Conservation (phyloP, 495 filamentous ascomycete genomes). For the Bacidia gigantensis region DNA sequence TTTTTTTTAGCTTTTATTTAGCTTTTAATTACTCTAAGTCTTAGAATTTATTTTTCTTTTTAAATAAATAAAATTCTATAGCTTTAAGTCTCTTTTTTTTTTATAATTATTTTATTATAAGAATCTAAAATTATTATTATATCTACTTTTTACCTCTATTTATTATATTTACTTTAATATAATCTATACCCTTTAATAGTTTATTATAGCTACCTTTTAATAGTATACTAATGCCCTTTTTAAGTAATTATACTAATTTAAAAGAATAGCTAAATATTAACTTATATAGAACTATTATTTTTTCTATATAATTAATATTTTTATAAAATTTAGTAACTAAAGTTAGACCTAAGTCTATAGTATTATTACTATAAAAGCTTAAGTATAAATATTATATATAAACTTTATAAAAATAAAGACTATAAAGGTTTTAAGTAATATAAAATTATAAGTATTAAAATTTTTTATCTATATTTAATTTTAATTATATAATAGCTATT, state of each 20-base stretch:
- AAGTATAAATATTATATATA: not conserved
- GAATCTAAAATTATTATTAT: not conserved
- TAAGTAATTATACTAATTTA: not conserved
- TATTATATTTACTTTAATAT: constrained; percentile 4
- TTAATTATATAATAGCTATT: not conserved
- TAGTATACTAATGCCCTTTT: not conserved
- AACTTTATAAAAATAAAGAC: not conserved
- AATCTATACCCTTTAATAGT: not conserved
- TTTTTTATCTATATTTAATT: constrained; percentile 1
- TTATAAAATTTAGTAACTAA: not conserved
- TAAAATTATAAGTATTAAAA: not conserved
- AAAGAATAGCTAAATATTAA: too few relatives aligned
- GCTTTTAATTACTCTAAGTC: constrained; percentile 2
- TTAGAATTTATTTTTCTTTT: too few relatives aligned
- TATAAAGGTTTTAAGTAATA: not conserved
- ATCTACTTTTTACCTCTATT: not conserved
- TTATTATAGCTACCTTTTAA: not conserved
- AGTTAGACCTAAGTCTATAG: too few relatives aligned
- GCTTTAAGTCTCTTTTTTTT: not conserved
- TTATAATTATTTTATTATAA: not conserved
- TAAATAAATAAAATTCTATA: not conserved
- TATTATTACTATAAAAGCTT: not conserved
- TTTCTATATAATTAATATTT: not conserved
- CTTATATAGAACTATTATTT: too few relatives aligned
- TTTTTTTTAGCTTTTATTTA: not conserved